Percentiles rank a stretch among this genome's conserved stretches.
Conservation (phyloP, 495 filamentous ascomycete genomes). For the Lindgomyces ingoldianus region DNA sequence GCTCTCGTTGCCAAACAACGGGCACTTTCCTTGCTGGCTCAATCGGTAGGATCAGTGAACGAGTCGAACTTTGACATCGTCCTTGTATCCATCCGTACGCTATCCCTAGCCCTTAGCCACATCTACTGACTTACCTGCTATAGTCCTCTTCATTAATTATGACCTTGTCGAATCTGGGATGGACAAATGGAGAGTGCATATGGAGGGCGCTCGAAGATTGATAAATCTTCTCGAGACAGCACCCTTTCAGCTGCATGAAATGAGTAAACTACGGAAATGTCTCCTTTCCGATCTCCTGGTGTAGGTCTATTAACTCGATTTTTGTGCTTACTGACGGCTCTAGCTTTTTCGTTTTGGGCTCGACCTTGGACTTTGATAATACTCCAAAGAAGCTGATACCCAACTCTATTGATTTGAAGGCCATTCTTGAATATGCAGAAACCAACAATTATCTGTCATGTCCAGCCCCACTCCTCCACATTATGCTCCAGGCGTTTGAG, state of each 20-base stretch:
- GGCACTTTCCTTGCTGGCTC: slow-evolving; percentile 22
- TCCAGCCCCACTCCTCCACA: slow-evolving; percentile 25
- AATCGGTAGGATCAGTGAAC: slow-evolving; percentile 15
- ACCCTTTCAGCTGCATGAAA: slow-evolving; percentile 10
- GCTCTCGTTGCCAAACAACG: slow-evolving; percentile 31
- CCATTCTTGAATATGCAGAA: slow-evolving; percentile 31
- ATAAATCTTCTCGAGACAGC: slow-evolving; percentile 19
- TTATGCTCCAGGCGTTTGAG: slow-evolving; percentile 31
- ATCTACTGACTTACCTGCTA: neutral
- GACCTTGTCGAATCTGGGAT: slow-evolving; percentile 33
- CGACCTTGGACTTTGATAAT: slow-evolving; percentile 19
- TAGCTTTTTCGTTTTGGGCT: slow-evolving; percentile 34
- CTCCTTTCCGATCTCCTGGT: slow-evolving; percentile 34
- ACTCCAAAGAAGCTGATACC: slow-evolving; percentile 4
- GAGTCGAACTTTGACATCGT: slow-evolving; percentile 25
- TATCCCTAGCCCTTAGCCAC: neutral
- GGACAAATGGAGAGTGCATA: slow-evolving; percentile 34
- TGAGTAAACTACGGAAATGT: slow-evolving; percentile 13
- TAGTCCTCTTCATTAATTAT: slow-evolving; percentile 32
- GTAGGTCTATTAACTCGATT: slow-evolving; percentile 7
- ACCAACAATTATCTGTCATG: slow-evolving; percentile 37
- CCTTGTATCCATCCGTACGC: slow-evolving; percentile 11
- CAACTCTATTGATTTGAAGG: slow-evolving; percentile 15
- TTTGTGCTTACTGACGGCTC: neutral
- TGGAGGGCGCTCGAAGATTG: slow-evolving; percentile 27